phyloP scores from a whole-genome alignment of 768 basidiomycete species.

The Mycena leptocephala region DNA sequence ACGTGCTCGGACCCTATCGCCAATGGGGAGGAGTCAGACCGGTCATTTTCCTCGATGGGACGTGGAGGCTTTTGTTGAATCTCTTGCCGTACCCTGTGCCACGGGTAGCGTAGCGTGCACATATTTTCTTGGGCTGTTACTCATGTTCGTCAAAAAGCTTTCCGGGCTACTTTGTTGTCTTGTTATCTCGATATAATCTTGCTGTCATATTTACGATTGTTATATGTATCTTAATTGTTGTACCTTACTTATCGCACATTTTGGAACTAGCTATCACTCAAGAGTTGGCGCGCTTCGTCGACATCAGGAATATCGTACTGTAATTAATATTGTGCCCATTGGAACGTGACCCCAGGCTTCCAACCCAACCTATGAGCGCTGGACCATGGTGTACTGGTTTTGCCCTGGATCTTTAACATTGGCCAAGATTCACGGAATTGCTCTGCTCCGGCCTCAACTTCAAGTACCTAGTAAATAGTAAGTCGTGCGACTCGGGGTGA shows the following conservation, averaged over 20 bases:
- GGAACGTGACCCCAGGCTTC: too few species aligned
- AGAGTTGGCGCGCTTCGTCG: too few species aligned
- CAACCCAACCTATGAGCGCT: too few species aligned
- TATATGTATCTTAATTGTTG: not conserved
- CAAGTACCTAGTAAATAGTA: too few species aligned
- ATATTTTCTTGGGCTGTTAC: not conserved
- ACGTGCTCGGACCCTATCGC: slow-evolving; percentile 64
- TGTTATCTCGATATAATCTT: slow-evolving; percentile 10
- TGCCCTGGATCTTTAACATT: too few species aligned
- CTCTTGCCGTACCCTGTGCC: slow-evolving; percentile 56
- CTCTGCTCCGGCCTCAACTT: too few species aligned
- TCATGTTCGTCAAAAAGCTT: not conserved
- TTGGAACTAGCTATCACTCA: too few species aligned
- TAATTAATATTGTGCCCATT: too few species aligned
- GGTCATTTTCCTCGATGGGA: slow-evolving; percentile 52
- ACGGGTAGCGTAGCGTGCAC: slow-evolving; percentile 16
- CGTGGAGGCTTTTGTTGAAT: slow-evolving; percentile 65
- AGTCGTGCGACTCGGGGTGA: too few species aligned
- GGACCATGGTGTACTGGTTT: too few species aligned
- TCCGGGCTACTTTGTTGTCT: slow-evolving; percentile 11
- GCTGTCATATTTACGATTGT: slow-evolving; percentile 1
- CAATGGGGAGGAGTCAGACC: slow-evolving; percentile 63
- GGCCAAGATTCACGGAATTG: too few species aligned
- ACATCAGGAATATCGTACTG: too few species aligned
- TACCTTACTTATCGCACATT: not conserved